Evolutionary conservation across 2,329 filamentous ascomycete genomes (phyloP).

Genomic region (Magnaporthiopsis incrustans): DNA sequence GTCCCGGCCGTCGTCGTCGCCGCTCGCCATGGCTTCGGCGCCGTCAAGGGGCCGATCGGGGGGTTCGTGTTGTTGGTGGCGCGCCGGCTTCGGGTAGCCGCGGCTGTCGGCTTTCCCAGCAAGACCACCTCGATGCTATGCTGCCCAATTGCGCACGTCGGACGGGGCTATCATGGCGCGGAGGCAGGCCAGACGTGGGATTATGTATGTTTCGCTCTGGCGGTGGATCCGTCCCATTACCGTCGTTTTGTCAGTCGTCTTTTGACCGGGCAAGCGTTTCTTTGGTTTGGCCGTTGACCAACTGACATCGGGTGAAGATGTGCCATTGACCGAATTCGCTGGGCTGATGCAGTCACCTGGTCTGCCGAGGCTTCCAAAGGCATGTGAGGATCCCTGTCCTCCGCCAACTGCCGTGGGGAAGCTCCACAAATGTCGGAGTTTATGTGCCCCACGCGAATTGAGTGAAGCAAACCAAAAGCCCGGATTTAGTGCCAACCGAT

Average conservation of each 20-base stretch:
- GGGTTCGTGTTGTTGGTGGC: background rate
- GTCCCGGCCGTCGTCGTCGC: conserved; percentile 32
- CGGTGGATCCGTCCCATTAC: background rate
- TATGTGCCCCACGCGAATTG: background rate
- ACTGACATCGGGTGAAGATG: background rate
- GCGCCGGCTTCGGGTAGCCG: background rate
- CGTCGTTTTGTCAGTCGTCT: background rate
- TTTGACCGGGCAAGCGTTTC: background rate
- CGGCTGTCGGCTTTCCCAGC: background rate
- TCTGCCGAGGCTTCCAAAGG: background rate
- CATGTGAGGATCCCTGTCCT: background rate
- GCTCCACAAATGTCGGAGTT: background rate
- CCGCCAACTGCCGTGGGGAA: background rate
- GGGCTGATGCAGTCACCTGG: too few species aligned
- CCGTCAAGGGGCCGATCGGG: background rate
- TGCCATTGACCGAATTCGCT: too few species aligned
- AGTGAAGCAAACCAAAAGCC: too few species aligned
- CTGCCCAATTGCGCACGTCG: background rate
- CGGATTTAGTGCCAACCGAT: too few species aligned
- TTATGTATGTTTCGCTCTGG: background rate
- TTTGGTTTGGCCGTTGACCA: background rate
- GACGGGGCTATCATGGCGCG: background rate
- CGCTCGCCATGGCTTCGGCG: conserved; percentile 12
- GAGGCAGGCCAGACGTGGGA: background rate
- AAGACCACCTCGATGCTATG: background rate